Evolutionary conservation across 495 filamentous ascomycete genomes (phyloP).

Genomic region (Sordaria brevicollis): DNA sequence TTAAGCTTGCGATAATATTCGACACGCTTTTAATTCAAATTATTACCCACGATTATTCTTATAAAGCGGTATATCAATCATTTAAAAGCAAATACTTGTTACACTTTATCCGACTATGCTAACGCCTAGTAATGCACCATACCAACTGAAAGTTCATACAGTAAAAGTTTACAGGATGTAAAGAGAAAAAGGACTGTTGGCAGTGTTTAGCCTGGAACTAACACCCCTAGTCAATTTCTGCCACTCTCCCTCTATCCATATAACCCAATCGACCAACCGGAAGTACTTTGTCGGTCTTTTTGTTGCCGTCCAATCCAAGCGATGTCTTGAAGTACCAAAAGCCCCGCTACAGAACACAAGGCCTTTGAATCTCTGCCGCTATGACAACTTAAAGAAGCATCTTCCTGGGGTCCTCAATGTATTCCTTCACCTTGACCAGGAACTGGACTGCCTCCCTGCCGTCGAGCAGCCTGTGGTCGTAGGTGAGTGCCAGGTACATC

Average conservation of each 20-base stretch:
- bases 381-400: constrained; percentile 56
- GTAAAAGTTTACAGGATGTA: neutral
- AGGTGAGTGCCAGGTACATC: constrained; percentile 98
- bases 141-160: neutral
- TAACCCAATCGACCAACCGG: neutral
- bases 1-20: too few species aligned
- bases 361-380: neutral
- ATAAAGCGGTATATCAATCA: too few species aligned
- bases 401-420: constrained; percentile 89
- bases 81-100: neutral
- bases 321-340: neutral
- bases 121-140: neutral
- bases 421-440: constrained; percentile 96
- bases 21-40: too few species aligned
- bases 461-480: constrained; percentile 91
- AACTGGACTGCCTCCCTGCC: constrained; percentile 95
- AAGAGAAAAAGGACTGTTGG: neutral
- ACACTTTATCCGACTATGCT: neutral
- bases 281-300: neutral
- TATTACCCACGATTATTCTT: too few species aligned
- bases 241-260: neutral
- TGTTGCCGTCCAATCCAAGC: neutral
- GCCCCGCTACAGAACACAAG: neutral
- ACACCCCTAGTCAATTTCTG: neutral
- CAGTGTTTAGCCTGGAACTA: neutral